These are phyloP conservation scores for Lenwebbia sp. DNA, from an alignment of 345 rosid genomes.

Conservation along the genomic window DNA sequence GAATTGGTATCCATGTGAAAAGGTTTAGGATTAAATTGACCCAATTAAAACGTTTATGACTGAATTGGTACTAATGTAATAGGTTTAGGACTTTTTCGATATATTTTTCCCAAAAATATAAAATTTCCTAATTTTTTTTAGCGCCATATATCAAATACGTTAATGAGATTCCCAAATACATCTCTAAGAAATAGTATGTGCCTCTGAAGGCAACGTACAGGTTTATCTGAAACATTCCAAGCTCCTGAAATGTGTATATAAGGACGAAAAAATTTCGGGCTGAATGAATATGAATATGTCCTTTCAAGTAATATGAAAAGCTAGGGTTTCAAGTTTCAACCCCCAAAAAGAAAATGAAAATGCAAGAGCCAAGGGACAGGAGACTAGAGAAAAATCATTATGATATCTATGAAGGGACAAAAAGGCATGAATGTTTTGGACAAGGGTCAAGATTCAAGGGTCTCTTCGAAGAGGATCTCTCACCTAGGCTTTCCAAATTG, in stretches of 20 bases:
- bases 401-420: neutral
- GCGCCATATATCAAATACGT: neutral
- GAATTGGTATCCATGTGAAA: too few species aligned
- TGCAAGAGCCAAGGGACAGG: neutral
- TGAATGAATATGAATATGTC: neutral
- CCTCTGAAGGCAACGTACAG: neutral
- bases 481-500: neutral
- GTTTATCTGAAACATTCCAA: neutral
- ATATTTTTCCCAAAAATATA: neutral
- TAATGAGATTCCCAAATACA: neutral
- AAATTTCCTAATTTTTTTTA: neutral
- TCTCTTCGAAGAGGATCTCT: neutral
- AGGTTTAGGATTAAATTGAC: too few species aligned
- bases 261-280: neutral
- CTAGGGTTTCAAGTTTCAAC: neutral
- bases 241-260: neutral
- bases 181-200: neutral
- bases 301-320: neutral
- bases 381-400: neutral
- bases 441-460: neutral
- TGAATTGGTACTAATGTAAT: too few species aligned
- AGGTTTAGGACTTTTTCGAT: too few species aligned
- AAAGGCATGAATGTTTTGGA: neutral
- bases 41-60: too few species aligned
- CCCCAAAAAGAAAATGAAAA: neutral